Base-by-base conservation (phyloP, 1,139 yeast genomes). In the Yamadazyma buinensis region DNA sequence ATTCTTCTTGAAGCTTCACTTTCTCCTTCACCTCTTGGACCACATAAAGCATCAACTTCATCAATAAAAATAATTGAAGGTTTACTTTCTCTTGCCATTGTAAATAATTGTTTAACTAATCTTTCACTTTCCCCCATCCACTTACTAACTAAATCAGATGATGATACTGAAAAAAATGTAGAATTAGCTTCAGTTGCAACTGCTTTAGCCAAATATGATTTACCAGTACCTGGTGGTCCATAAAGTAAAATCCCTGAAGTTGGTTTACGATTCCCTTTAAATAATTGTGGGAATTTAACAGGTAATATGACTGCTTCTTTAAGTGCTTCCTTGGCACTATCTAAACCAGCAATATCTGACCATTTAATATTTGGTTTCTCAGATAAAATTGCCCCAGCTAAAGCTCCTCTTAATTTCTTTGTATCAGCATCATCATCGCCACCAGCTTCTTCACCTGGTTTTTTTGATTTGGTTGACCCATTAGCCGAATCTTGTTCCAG, bases 101-200 rank as follows among this genome's bases (percentile, higher is more conserved):
- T 77, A 60, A 92, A 92, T 45, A 92, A 68, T 55, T 92, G 97
- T 55, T 90, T 90, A 22, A 92, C 98, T 41, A 92, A 75, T 62
- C 97, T 78, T 61, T 92, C 97, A 20, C 92, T 80, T 57, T 92
- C 98, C 48, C 99, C 99, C 97, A 92, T 90, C 97, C 97, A 92
- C 59, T 92, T 94, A 44, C 95, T 83, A 4, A 94, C 97, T 51
- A 92, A 72, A 57, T 92, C 97, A 9, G 95, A 84, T 0, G 97
- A 87, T 13, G 95, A 84, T 3, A 92, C 95, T 4, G 96, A 85
- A 59, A 92, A 94, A 51, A 92, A 92, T 0, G 98, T 92, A 0
- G 96, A 85, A 54, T 90, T 88, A 35, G 98, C 96, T 55, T 92
- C 99, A 1, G 98, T 92, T 19, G 99, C 99, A 4, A 92, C 97